These are phyloP conservation scores for Herpetospermum pedunculosum DNA, from an alignment of 306 rosid genomes.

Conservation along the genomic window DNA sequence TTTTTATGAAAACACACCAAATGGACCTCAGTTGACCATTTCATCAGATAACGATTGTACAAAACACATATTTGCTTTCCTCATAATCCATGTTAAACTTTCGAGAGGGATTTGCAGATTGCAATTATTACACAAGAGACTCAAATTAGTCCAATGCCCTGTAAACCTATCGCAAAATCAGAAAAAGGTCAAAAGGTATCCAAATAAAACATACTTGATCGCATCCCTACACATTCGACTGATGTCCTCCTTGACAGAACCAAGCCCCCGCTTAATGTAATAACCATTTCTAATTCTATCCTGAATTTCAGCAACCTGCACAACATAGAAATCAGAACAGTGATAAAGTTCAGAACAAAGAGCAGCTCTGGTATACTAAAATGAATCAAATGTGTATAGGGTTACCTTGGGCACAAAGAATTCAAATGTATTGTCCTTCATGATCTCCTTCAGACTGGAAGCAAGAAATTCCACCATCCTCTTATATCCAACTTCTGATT, in stretches of 20 bases:
- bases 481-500: slow-evolving; percentile 84
- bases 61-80: not conserved
- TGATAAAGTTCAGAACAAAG: not conserved
- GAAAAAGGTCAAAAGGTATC: not conserved
- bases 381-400: not conserved
- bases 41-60: not conserved
- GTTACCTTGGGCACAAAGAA: slow-evolving; percentile 87
- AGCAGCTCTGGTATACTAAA: not conserved
- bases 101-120: not conserved
- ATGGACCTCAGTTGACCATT: not conserved
- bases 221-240: slow-evolving; percentile 97
- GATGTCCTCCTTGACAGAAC: slow-evolving; percentile 84
- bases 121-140: not conserved
- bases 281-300: slow-evolving; percentile 68
- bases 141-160: not conserved
- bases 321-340: slow-evolving; percentile 10
- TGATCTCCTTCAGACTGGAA: slow-evolving; percentile 73
- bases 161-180: not conserved
- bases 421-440: slow-evolving; percentile 75
- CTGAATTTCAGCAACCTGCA: slow-evolving; percentile 93
- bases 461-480: slow-evolving; percentile 90
- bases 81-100: not conserved
- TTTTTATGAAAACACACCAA: not conserved
- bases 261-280: slow-evolving; percentile 77
- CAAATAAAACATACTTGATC: slow-evolving; percentile 50